Evolutionary conservation across 164 flowering plant species (phyloP).

Genomic region (Brasenia schreberi): DNA sequence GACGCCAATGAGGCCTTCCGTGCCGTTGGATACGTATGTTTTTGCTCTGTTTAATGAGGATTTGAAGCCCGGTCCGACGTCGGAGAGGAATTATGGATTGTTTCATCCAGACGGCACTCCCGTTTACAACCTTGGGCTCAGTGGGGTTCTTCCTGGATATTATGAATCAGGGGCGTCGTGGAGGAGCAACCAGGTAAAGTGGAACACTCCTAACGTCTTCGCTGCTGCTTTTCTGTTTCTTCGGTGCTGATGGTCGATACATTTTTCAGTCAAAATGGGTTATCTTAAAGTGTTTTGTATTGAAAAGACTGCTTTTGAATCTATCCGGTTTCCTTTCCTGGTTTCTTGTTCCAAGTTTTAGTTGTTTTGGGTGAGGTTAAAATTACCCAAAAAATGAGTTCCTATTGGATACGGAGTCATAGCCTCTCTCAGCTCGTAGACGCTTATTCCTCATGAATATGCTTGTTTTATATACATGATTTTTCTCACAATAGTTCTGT

Average conservation of each 20-base stretch:
- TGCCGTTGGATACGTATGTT: conserved; percentile 54
- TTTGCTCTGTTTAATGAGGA: conserved; percentile 93
- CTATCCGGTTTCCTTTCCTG: no score
- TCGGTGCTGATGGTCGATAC: no score
- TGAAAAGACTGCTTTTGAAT: background rate
- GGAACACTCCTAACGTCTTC: background rate
- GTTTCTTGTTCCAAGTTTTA: background rate
- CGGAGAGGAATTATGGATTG: conserved; percentile 90
- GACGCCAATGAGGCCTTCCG: conserved; percentile 66
- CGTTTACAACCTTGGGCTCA: conserved; percentile 64
- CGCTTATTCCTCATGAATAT: no score
- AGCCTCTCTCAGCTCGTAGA: no score
- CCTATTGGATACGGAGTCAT: no score
- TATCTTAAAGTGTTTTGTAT: no score
- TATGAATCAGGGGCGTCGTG: conserved; percentile 17
- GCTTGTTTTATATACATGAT: no score
- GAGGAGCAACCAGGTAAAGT: conserved; percentile 13
- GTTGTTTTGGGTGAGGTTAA: no score
- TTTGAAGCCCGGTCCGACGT: conserved; percentile 76
- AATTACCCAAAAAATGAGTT: no score
- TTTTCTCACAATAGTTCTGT: no score
- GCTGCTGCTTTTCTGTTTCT: background rate
- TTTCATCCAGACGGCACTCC: conserved; percentile 69
- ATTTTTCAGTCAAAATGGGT: background rate
- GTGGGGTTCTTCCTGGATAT: conserved; percentile 34